Conservation (phyloP, 2,329 filamentous ascomycete species). For the Exophiala alcalophila region DNA sequence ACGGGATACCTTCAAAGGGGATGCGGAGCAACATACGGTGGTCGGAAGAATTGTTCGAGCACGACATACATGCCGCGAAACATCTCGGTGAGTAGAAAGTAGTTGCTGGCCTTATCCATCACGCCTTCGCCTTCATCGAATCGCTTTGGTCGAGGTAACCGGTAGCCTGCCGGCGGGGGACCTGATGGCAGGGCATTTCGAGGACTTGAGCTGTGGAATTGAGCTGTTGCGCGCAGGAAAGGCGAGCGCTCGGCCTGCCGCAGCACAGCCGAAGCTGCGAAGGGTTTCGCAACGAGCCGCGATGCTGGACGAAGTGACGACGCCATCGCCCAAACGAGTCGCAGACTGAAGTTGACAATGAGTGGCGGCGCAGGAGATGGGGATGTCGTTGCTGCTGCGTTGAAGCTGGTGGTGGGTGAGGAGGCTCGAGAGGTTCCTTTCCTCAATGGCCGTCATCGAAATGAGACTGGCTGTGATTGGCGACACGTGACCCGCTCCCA, state of each 20-base stretch:
- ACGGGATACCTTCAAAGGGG: no score
- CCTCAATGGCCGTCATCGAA: no score
- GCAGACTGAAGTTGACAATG: slow-evolving; percentile 23
- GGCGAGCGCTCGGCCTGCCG: slow-evolving; percentile 32
- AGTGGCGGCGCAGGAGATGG: slow-evolving; percentile 23
- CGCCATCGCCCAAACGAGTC: slow-evolving; percentile 40
- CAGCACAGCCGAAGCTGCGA: slow-evolving; percentile 33
- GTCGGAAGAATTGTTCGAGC: slow-evolving; percentile 96
- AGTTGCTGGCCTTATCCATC: slow-evolving; percentile 82
- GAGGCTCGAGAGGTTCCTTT: no score
- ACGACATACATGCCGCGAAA: slow-evolving; percentile 96
- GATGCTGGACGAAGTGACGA: slow-evolving; percentile 42
- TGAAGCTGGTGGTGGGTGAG: slow-evolving; percentile 33
- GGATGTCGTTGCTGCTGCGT: slow-evolving; percentile 34
- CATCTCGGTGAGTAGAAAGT: slow-evolving; percentile 95
- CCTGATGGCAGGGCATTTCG: slow-evolving; percentile 66
- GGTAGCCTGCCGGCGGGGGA: slow-evolving; percentile 76
- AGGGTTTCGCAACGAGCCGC: slow-evolving; percentile 44
- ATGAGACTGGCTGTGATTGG: slow-evolving; percentile 17
- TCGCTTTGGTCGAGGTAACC: slow-evolving; percentile 66
- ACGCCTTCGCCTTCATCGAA: slow-evolving; percentile 82
- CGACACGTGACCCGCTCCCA: background rate
- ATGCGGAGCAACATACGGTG: slow-evolving; percentile 88
- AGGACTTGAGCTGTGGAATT: slow-evolving; percentile 63
- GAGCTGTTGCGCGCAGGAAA: slow-evolving; percentile 49